Evolutionary conservation across 2,329 filamentous ascomycete genomes (phyloP).

Genomic region (Cordyceps militaris): DNA sequence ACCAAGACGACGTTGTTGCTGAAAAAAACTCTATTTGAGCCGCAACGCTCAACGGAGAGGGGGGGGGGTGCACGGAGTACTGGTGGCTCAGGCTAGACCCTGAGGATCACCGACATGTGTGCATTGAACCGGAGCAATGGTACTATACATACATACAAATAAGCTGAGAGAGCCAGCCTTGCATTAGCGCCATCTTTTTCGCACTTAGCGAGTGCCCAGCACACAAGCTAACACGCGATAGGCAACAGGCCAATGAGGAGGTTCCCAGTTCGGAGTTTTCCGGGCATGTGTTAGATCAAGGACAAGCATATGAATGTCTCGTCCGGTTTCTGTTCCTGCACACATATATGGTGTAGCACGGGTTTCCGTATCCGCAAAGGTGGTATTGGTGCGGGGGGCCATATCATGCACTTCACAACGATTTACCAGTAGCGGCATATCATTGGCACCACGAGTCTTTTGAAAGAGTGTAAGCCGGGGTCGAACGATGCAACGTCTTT

Average conservation of each 20-base stretch:
- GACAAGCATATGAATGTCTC: not conserved
- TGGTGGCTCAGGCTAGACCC: not conserved
- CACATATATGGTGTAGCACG: not conserved
- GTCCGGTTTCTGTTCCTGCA: not conserved
- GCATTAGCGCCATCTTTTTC: not conserved
- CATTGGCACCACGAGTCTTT: not conserved
- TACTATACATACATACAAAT: not conserved
- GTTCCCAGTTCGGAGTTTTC: not conserved
- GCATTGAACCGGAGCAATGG: not conserved
- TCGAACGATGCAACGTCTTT: not conserved
- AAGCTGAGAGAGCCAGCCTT: not conserved
- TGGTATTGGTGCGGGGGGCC: not conserved
- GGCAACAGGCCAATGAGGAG: not conserved
- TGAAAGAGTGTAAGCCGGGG: not conserved
- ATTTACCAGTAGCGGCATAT: not conserved
- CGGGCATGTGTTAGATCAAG: not conserved
- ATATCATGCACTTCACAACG: not conserved
- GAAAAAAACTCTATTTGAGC: not conserved
- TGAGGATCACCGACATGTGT: not conserved
- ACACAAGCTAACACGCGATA: not conserved
- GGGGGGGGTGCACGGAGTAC: not conserved
- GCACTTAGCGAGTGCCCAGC: not conserved
- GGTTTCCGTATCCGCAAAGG: not conserved
- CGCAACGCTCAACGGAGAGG: no score
- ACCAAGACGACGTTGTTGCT: not conserved